Percentiles rank a stretch among this genome's conserved stretches.
Conservation (phyloP, 345 rosid species). For the Salix caprea region DNA sequence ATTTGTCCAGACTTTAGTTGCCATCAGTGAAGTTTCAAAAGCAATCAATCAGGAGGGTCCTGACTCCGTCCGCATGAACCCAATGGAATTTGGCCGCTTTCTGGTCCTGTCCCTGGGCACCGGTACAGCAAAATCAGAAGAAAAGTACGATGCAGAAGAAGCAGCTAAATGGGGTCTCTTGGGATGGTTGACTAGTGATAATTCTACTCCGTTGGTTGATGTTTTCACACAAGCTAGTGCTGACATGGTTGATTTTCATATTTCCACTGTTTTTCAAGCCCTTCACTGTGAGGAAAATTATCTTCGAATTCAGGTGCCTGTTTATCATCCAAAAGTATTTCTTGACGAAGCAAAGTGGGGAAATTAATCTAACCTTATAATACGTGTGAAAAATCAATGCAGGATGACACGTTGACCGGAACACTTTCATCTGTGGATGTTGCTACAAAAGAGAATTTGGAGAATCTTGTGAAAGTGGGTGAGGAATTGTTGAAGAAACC, state of each 20-base stretch:
- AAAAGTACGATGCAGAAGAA: slow-evolving; percentile 35
- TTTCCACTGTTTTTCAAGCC: slow-evolving; percentile 45
- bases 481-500: slow-evolving; percentile 50
- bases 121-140: slow-evolving; percentile 35
- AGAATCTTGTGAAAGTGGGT: slow-evolving; percentile 42
- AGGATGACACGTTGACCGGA: slow-evolving; percentile 44
- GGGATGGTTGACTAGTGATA: slow-evolving; percentile 53
- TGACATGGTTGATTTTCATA: slow-evolving; percentile 62
- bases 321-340: no score
- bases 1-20: no score
- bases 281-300: slow-evolving; percentile 43
- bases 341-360: no score
- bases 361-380: background rate
- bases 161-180: slow-evolving; percentile 62
- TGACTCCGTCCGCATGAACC: slow-evolving; percentile 40
- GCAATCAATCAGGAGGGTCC: slow-evolving; percentile 31
- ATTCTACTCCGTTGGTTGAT: slow-evolving; percentile 52
- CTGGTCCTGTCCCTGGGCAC: slow-evolving; percentile 62
- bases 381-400: background rate
- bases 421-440: slow-evolving; percentile 49
- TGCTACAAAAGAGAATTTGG: slow-evolving; percentile 40
- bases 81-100: slow-evolving; percentile 44
- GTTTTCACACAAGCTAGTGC: slow-evolving; percentile 56
- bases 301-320: slow-evolving; percentile 44
- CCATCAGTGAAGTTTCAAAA: slow-evolving; percentile 29